Conservation (phyloP, 23 red algal species). For the Gracilariopsis chorda region DNA sequence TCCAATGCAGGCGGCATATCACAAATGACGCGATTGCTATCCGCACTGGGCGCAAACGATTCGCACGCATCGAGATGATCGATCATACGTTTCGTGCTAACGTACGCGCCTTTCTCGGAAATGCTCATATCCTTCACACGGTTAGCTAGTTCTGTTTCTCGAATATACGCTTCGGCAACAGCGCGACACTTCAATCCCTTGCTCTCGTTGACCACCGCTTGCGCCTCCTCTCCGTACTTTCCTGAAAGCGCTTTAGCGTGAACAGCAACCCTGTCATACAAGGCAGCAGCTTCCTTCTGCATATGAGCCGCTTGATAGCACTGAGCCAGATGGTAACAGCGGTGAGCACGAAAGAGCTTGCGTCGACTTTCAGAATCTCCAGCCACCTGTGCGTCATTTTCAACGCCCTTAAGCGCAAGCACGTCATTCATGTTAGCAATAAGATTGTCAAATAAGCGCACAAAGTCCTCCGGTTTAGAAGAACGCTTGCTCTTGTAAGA, state of each 20-base stretch:
- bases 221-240: slow-evolving; percentile 34
- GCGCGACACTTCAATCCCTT: slow-evolving; percentile 29
- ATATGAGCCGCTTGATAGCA: slow-evolving; percentile 42
- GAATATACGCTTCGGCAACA: slow-evolving; percentile 8
- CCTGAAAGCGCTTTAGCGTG: slow-evolving; percentile 43
- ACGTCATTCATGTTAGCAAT: slow-evolving; percentile 53
- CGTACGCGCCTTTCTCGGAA: not conserved
- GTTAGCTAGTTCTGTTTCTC: not conserved
- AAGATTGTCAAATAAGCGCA: slow-evolving; percentile 60
- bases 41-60: not conserved
- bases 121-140: not conserved
- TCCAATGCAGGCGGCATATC: slow-evolving; percentile 70
- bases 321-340: slow-evolving; percentile 67
- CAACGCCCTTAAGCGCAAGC: slow-evolving; percentile 30
- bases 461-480: slow-evolving; percentile 65
- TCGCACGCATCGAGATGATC: slow-evolving; percentile 62
- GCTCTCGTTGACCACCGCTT: slow-evolving; percentile 24
- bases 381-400: slow-evolving; percentile 4
- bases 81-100: slow-evolving; percentile 21
- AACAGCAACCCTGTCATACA: slow-evolving; percentile 48
- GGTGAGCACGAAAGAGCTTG: slow-evolving; percentile 51
- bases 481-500: slow-evolving; percentile 2
- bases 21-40: slow-evolving; percentile 49
- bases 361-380: slow-evolving; percentile 8
- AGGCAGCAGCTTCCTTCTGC: slow-evolving; percentile 48